Evolutionary conservation across 805 yeast genomes (phyloP).

Genomic region (Wickerhamomyces mucosus): DNA sequence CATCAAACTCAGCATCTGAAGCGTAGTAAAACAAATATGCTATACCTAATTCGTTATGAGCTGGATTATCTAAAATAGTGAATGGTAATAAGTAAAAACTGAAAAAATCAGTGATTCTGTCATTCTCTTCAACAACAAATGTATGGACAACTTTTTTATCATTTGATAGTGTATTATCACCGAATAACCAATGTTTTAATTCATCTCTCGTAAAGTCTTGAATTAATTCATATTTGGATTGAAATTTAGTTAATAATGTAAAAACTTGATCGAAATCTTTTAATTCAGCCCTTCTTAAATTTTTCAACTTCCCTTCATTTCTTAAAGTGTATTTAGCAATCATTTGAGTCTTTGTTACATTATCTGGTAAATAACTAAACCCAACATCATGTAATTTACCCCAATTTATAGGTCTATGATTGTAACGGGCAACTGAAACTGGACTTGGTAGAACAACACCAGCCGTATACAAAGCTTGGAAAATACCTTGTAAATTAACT

Average conservation of each 20-base stretch:
- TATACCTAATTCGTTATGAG: slow-evolving; percentile 62
- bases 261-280: slow-evolving; percentile 59
- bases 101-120: slow-evolving; percentile 72
- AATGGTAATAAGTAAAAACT: slow-evolving; percentile 87
- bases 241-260: slow-evolving; percentile 51
- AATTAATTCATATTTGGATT: slow-evolving; percentile 59
- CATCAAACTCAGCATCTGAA: slow-evolving; percentile 45
- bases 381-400: slow-evolving; percentile 82
- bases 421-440: slow-evolving; percentile 76
- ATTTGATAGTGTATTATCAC: slow-evolving; percentile 28
- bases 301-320: slow-evolving; percentile 37
- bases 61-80: slow-evolving; percentile 59
- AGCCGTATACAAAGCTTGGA: slow-evolving; percentile 96
- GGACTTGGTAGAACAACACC: slow-evolving; percentile 93
- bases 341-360: slow-evolving; percentile 62
- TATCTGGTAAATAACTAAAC: slow-evolving; percentile 70
- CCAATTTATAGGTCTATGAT: slow-evolving; percentile 94
- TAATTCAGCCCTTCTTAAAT: slow-evolving; percentile 40
- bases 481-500: slow-evolving; percentile 71
- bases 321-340: slow-evolving; percentile 58
- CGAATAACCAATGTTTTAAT: slow-evolving; percentile 73
- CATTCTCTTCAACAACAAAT: slow-evolving; percentile 57
- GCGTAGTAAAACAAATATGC: slow-evolving; percentile 92
- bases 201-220: slow-evolving; percentile 66
- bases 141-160: slow-evolving; percentile 52